Conservation (phyloP, 441 rosid genomes). For the Eruca vesicaria region DNA sequence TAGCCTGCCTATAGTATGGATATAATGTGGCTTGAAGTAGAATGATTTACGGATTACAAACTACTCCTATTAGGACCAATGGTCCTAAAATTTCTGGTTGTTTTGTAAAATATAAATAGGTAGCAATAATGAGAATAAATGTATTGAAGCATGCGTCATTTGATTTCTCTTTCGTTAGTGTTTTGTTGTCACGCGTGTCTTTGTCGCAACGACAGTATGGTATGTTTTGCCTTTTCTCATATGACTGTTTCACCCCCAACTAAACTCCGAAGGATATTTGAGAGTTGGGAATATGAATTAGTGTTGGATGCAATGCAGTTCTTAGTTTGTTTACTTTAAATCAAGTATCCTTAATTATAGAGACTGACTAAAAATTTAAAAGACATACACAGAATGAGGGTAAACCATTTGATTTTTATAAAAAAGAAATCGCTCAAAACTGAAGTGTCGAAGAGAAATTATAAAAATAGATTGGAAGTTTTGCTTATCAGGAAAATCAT, state of each 20-base stretch:
- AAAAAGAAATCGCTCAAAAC: background rate
- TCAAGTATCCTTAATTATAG: background rate
- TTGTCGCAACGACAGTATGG: conserved; percentile 27
- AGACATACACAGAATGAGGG: background rate
- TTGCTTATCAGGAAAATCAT: background rate
- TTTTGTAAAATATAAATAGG: background rate
- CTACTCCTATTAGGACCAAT: background rate
- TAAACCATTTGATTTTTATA: background rate
- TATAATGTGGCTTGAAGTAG: background rate
- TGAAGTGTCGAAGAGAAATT: background rate
- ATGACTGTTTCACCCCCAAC: conserved; percentile 28
- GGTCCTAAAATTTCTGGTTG: background rate
- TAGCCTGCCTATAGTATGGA: background rate
- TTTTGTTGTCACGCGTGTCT: conserved; percentile 32
- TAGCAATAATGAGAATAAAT: conserved; percentile 18
- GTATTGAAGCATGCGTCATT: conserved; percentile 35
- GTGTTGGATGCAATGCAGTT: background rate
- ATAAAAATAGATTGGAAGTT: background rate
- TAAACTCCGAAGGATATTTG: background rate
- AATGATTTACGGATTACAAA: background rate
- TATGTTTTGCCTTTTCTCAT: conserved; percentile 19
- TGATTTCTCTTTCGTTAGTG: conserved; percentile 28
- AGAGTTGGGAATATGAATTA: background rate
- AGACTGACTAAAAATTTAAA: background rate
- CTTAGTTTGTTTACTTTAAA: background rate